Evolutionary conservation across 192 early-diverging fungal species (phyloP), one percentile per base, ranked within the genome.

Genomic region (Rhizophlyctis rosea): DNA sequence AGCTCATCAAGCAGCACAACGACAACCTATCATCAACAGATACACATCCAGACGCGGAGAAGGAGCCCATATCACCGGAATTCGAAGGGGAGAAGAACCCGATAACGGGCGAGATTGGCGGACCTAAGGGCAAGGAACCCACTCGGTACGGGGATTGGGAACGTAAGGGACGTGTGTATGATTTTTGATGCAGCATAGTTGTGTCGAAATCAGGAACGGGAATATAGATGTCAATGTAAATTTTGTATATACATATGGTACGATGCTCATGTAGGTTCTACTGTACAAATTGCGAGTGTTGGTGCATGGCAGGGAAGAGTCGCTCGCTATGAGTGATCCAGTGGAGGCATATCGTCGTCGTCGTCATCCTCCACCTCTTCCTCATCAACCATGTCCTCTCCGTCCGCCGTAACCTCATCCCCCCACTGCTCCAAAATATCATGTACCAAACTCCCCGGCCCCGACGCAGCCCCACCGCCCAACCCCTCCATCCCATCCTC

Each of bases 111-210:
- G 90, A 91, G 71, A 62, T 84, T 39, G 83, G 85, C 24, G 90
- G 90, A 0, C 90, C 90, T 14, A 84, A 79, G 54, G 90, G 90
- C 14, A 80, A 84, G 21, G 90, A 91, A 58, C 90, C 90, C 2
- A 91, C 90, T 4, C 81, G 90, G 9, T 91, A 86, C 63, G 86
- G 87, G 27, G 90, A 91, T 67, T 91, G 90, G 90, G 90, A 91
- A 67, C 75, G 86, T 54, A 89, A 86, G 36, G 90, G 88, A 1
- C 74, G 89, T 4, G 87, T 88, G 28, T 86, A 82, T 25, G 88
- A 88, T 60, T 88, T 88, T 75, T 88, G 68, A 62, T n/a, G n/a
- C n/a, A n/a, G n/a, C n/a, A n/a, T n/a, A n/a, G n/a, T n/a, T n/a
- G n/a, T n/a, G n/a, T n/a, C n/a, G n/a, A n/a, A n/a, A n/a, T n/a